Percentiles rank a stretch among this genome's conserved stretches.
Evolutionary conservation across 140 eudicot genomes (phyloP).

Genomic region (Ambrosia hybrid): DNA sequence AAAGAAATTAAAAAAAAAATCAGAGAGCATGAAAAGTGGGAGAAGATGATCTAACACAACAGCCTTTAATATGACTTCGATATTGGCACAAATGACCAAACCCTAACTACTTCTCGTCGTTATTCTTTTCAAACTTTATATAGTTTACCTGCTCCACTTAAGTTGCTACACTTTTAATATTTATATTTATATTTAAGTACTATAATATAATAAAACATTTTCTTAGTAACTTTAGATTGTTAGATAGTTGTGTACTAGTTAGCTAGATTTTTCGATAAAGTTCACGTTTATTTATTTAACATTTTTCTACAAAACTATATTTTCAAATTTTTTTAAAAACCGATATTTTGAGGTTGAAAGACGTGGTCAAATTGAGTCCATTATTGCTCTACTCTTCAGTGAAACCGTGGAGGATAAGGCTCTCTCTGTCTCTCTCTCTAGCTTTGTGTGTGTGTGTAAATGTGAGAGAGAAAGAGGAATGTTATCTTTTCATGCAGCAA

Average conservation of each 20-base stretch:
- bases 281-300: background rate
- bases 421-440: background rate
- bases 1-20: too few species aligned
- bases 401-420: constrained; percentile 41
- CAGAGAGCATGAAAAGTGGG: background rate
- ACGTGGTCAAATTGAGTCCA: constrained; percentile 42
- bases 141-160: background rate
- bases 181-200: background rate
- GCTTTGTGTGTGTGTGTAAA: constrained; percentile 21
- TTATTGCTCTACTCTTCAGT: constrained; percentile 29
- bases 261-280: background rate
- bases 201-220: background rate
- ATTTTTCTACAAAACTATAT: background rate
- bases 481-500: constrained; percentile 36
- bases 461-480: constrained; percentile 34
- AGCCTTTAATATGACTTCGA: background rate
- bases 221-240: background rate
- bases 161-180: background rate
- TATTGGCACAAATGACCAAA: background rate
- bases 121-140: background rate
- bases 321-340: background rate
- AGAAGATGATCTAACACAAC: background rate
- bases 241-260: background rate
- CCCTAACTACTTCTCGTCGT: background rate
- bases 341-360: constrained; percentile 12